Evolutionary conservation across 805 yeast species (phyloP).

Genomic region (Peterozyma xylosa): DNA sequence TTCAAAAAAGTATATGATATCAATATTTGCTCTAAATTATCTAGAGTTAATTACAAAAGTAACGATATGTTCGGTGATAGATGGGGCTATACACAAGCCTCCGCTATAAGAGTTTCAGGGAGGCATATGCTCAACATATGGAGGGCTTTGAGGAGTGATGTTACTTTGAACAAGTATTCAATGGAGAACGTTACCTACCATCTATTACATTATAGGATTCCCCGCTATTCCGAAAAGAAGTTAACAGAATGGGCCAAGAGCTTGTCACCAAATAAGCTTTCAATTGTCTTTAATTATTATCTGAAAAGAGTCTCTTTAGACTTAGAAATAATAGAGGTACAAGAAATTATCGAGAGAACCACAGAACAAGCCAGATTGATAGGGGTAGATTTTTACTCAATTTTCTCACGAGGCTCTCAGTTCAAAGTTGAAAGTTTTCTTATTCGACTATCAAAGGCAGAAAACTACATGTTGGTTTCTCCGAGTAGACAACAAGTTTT

Average conservation of each 20-base stretch:
- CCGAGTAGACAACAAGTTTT: slow-evolving; percentile 80
- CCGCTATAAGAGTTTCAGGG: slow-evolving; percentile 65
- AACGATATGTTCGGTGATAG: slow-evolving; percentile 52
- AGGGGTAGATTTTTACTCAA: slow-evolving; percentile 87
- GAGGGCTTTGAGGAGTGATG: slow-evolving; percentile 62
- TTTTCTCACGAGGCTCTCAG: slow-evolving; percentile 87
- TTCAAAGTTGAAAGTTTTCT: slow-evolving; percentile 86
- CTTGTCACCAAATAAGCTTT: slow-evolving; percentile 14
- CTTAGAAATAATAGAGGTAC: slow-evolving; percentile 42
- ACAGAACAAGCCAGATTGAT: slow-evolving; percentile 79
- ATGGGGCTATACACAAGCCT: slow-evolving; percentile 80
- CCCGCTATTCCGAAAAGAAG: slow-evolving; percentile 43
- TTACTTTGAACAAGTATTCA: slow-evolving; percentile 59
- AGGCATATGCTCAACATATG: slow-evolving; percentile 81
- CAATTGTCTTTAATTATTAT: slow-evolving; percentile 38
- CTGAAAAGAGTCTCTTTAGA: slow-evolving; percentile 35
- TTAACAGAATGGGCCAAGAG: slow-evolving; percentile 40
- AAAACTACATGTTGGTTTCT: slow-evolving; percentile 63
- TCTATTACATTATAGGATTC: slow-evolving; percentile 57
- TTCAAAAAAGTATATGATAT: slow-evolving; percentile 33
- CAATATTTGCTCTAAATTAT: slow-evolving; percentile 50
- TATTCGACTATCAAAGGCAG: slow-evolving; percentile 66
- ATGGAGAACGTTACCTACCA: slow-evolving; percentile 72
- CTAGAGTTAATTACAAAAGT: slow-evolving; percentile 46
- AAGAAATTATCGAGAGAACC: slow-evolving; percentile 62